A percentile compares a stretch with the other conserved stretches of the same genome.
Evolutionary conservation across 108 stramenopile genomes (phyloP).

Genomic region (Cyclotella cryptica): DNA sequence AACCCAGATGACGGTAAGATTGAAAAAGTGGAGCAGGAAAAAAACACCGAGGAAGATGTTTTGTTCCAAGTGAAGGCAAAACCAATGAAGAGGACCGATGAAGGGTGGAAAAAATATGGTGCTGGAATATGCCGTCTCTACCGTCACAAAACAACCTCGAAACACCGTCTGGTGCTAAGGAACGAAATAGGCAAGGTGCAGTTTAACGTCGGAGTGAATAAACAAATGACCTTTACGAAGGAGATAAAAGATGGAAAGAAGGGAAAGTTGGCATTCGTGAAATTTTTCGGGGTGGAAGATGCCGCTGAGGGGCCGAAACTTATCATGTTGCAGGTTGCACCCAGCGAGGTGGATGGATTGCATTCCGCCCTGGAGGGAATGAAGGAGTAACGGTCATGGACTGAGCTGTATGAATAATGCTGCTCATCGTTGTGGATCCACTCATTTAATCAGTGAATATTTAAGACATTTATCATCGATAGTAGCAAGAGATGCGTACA

Average conservation of each 20-base stretch:
- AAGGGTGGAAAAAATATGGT: slow-evolving; percentile 40
- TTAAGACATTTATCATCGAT: background rate
- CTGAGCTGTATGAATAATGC: background rate
- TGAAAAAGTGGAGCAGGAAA: slow-evolving; percentile 32
- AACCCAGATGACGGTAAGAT: slow-evolving; percentile 53
- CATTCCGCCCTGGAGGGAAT: slow-evolving; percentile 6
- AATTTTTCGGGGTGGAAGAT: slow-evolving; percentile 7
- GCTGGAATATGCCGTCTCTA: slow-evolving; percentile 43
- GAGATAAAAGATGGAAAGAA: slow-evolving; percentile 15
- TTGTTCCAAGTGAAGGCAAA: slow-evolving; percentile 45
- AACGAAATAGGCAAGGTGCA: slow-evolving; percentile 46
- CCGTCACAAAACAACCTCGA: slow-evolving; percentile 37
- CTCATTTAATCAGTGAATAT: background rate
- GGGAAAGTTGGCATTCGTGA: slow-evolving; percentile 19
- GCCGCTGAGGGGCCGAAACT: background rate
- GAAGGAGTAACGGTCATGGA: slow-evolving; percentile 1
- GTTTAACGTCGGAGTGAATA: slow-evolving; percentile 41
- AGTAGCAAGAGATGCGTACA: background rate
- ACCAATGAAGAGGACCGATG: slow-evolving; percentile 30
- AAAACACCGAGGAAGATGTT: slow-evolving; percentile 42
- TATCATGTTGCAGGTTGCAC: background rate
- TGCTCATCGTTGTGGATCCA: background rate
- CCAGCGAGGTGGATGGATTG: background rate
- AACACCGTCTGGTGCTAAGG: slow-evolving; percentile 44
- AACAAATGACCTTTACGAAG: slow-evolving; percentile 17